A percentile compares a stretch with the other conserved stretches of the same genome.
Conservation (phyloP, 2,329 filamentous ascomycete genomes). For the Tothia fuscella region DNA sequence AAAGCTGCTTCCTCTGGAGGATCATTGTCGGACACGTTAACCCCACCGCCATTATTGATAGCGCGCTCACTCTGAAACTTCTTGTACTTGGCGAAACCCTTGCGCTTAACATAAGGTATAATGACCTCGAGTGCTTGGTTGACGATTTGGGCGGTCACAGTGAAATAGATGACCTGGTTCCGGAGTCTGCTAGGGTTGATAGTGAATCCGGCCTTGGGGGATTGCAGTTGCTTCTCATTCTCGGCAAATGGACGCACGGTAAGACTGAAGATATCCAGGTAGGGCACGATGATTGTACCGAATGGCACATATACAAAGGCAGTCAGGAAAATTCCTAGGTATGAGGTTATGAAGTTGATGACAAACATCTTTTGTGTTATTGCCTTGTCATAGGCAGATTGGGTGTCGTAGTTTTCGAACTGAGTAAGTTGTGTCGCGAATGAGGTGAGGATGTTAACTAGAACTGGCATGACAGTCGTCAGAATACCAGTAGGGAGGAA, state of each 20-base stretch:
- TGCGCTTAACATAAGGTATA: constrained; percentile 73
- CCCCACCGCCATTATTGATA: constrained; percentile 41
- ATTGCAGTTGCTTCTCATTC: constrained; percentile 56
- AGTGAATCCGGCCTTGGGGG: constrained; percentile 51
- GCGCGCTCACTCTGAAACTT: constrained; percentile 52
- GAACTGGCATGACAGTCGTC: constrained; percentile 66
- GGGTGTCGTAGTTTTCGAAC: constrained; percentile 85
- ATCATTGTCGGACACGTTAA: constrained; percentile 46
- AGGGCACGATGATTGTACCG: constrained; percentile 68
- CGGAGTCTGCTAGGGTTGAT: constrained; percentile 75
- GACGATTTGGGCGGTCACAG: constrained; percentile 84
- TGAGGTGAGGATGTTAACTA: constrained; percentile 61
- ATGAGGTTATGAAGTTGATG: constrained; percentile 92
- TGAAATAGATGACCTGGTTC: constrained; percentile 92
- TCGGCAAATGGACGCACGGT: constrained; percentile 65
- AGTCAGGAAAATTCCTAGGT: constrained; percentile 81
- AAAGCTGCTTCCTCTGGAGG: constrained; percentile 68
- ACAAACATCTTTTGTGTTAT: constrained; percentile 90
- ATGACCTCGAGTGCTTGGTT: constrained; percentile 76
- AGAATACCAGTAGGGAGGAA: constrained; percentile 84
- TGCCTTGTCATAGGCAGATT: constrained; percentile 70
- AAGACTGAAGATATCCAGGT: constrained; percentile 69
- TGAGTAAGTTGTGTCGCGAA: constrained; percentile 68
- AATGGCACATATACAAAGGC: constrained; percentile 94
- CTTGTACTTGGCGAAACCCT: constrained; percentile 66